A percentile compares a stretch with the other conserved stretches of the same genome.
Evolutionary conservation across 495 filamentous ascomycete species (phyloP).

Genomic region (Lasiosphaeria ovina): DNA sequence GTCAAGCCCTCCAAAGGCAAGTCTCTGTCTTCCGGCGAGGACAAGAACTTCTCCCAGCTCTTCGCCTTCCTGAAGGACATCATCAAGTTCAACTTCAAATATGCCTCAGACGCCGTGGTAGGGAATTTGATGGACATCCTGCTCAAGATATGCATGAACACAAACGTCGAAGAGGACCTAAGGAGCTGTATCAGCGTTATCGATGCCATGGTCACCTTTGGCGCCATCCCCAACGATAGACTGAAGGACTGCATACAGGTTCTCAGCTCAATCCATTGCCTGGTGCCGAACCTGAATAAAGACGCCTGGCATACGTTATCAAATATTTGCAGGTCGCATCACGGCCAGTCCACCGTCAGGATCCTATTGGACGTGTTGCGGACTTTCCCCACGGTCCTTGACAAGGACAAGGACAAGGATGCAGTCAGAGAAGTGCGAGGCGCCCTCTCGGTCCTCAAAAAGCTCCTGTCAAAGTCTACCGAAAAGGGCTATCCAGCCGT

Average conservation of each 20-base stretch:
- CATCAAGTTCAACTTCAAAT: constrained; percentile 79
- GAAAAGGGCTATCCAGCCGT: constrained; percentile 62
- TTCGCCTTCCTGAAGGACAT: constrained; percentile 75
- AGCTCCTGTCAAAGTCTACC: constrained; percentile 57
- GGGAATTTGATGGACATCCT: constrained; percentile 63
- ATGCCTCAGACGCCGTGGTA: constrained; percentile 66
- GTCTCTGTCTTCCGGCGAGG: constrained; percentile 55
- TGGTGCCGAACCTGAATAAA: constrained; percentile 65
- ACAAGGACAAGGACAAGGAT: constrained; percentile 54
- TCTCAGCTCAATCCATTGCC: constrained; percentile 77
- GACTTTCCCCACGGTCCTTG: constrained; percentile 45
- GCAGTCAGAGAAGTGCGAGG: constrained; percentile 59
- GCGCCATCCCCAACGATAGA: constrained; percentile 65
- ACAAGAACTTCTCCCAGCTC: constrained; percentile 63
- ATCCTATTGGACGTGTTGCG: constrained; percentile 62
- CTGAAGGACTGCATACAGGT: constrained; percentile 71
- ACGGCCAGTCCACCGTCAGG: constrained; percentile 66
- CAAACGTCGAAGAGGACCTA: constrained; percentile 70
- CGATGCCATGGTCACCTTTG: constrained; percentile 75
- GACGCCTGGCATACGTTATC: constrained; percentile 72
- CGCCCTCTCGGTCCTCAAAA: constrained; percentile 65
- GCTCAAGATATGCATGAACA: constrained; percentile 71
- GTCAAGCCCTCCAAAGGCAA: constrained; percentile 46
- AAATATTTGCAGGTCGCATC: constrained; percentile 76
- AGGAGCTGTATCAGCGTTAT: constrained; percentile 73